phyloP scores from a whole-genome alignment of 345 rosid species.

The Euphorbia pulcherrima region DNA sequence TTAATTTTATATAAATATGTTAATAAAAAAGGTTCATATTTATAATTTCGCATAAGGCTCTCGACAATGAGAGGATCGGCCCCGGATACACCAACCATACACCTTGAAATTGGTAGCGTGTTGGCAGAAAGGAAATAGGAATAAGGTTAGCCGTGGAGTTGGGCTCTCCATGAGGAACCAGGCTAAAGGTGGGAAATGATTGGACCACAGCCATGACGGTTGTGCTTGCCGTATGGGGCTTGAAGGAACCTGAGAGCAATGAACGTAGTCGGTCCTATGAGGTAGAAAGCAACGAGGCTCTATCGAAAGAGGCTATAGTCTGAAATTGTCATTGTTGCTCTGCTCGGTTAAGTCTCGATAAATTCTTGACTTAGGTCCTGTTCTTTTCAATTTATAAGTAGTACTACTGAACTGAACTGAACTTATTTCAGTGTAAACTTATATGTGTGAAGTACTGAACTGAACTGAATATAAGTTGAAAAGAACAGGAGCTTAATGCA shows the following conservation, averaged over 20 bases:
- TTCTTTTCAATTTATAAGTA: too few relatives aligned
- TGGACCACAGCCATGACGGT: constrained; percentile 90
- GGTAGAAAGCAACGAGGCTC: constrained; percentile 49
- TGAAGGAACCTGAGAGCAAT: constrained; percentile 59
- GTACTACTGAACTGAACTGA: too few relatives aligned
- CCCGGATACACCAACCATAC: constrained; percentile 40
- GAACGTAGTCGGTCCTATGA: constrained; percentile 66
- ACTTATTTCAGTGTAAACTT: too few relatives aligned
- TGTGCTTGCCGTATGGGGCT: constrained; percentile 94
- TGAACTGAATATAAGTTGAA: too few relatives aligned
- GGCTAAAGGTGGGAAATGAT: constrained; percentile 64
- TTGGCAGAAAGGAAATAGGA: constrained; percentile 66
- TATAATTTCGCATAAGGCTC: too few relatives aligned
- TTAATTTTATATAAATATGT: too few relatives aligned
- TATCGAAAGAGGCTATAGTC: constrained; percentile 49
- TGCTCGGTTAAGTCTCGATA: background rate
- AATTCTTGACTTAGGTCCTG: background rate
- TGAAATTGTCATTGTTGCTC: constrained; percentile 19
- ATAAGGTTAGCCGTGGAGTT: constrained; percentile 60
- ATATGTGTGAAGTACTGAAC: too few relatives aligned
- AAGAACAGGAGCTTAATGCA: too few relatives aligned
- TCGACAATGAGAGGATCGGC: too few relatives aligned
- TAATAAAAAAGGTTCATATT: too few relatives aligned
- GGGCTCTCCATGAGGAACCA: constrained; percentile 98
- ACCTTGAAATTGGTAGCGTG: constrained; percentile 53